Percentiles rank a stretch among this genome's conserved stretches.
These are phyloP conservation scores for Ceratocystis harringtonii DNA, from an alignment of 2,329 filamentous ascomycete species.

Conservation along the genomic window DNA sequence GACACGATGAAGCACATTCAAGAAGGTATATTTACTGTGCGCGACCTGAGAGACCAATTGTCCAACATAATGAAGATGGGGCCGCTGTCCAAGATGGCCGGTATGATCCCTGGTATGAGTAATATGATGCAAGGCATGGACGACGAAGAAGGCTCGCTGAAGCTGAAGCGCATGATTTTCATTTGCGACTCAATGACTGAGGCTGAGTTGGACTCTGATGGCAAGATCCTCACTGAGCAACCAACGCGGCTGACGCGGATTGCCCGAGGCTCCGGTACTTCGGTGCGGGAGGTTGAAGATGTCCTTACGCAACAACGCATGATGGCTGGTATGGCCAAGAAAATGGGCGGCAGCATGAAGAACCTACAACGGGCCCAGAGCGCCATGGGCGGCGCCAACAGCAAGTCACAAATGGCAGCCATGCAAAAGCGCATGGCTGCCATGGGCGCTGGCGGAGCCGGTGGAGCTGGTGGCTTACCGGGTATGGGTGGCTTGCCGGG, in stretches of 20 bases:
- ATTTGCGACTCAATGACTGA: constrained; percentile 97
- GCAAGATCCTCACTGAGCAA: constrained; percentile 85
- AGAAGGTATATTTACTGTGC: constrained; percentile 88
- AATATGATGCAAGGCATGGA: constrained; percentile 93
- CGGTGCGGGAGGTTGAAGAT: constrained; percentile 85
- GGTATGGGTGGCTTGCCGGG: constrained; percentile 77
- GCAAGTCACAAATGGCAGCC: constrained; percentile 74
- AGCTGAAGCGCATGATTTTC: constrained; percentile 96
- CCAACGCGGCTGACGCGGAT: constrained; percentile 86
- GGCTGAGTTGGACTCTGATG: constrained; percentile 88
- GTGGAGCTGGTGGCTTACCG: constrained; percentile 41
- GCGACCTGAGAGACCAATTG: constrained; percentile 87
- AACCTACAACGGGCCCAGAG: constrained; percentile 91
- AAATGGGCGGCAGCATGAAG: constrained; percentile 95
- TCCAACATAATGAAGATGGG: constrained; percentile 99
- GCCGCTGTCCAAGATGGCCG: constrained; percentile 88
- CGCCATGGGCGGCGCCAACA: constrained; percentile 74
- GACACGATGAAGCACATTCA: constrained; percentile 98
- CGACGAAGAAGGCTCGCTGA: constrained; percentile 85
- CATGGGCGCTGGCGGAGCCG: constrained; percentile 61
- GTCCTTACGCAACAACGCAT: constrained; percentile 94
- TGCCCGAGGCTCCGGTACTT: constrained; percentile 77
- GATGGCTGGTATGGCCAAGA: constrained; percentile 99
- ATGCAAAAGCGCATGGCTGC: constrained; percentile 98
- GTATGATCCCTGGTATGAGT: constrained; percentile 93